Base-by-base conservation (phyloP, 345 rosid genomes). In the Anastatica hierochuntica region DNA sequence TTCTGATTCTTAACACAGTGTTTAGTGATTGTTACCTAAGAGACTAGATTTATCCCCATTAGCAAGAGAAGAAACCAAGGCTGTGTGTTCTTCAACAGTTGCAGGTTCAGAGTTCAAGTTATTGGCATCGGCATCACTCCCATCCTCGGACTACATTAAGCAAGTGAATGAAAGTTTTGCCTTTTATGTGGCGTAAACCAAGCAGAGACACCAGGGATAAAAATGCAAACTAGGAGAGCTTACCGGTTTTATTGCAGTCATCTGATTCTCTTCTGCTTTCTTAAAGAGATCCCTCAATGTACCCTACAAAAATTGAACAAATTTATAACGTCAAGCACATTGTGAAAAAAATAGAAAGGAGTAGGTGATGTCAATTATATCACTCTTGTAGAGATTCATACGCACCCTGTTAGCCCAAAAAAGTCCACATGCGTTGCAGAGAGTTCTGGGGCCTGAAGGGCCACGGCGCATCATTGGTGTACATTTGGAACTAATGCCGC, bases 391-490 rank as follows among this genome's bases (percentile, higher is more conserved):
- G 30, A 51, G 41, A 37, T 38, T 24, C 10, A 68, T 44, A 70
- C 80, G 13, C 21, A 90, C 98, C 88, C 85, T 84, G 62, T 78
- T 84, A 29, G 94, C 83, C 96, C 96, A 90, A 67, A 82, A 84
- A 13, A 90, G 95, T 23, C 98, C 98, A 70, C 95, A 90, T 12
- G 98, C 98, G 79, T 90, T 87, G 83, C 98, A 87, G 47, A 90
- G 90, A 50, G 98, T 77, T 68, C 96, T 81, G 37, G 94, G 96
- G 47, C 98, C 98, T 43, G 85, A 67, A 49, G 96, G 98, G 55
- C 98, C 98, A 23, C 96, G 96, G 29, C 96, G 87, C 98, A 90
- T 90, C 98, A 90, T 90, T 11, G 98, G 98, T 38, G 98, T 90
- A 35, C 73, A 71, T 58, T 77, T 84, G 39, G 95, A 87, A 76